A percentile compares a stretch with the other conserved stretches of the same genome.
Conservation (phyloP, 164 flowering plant genomes). For the grape (Vitis vinifera) region DNA sequence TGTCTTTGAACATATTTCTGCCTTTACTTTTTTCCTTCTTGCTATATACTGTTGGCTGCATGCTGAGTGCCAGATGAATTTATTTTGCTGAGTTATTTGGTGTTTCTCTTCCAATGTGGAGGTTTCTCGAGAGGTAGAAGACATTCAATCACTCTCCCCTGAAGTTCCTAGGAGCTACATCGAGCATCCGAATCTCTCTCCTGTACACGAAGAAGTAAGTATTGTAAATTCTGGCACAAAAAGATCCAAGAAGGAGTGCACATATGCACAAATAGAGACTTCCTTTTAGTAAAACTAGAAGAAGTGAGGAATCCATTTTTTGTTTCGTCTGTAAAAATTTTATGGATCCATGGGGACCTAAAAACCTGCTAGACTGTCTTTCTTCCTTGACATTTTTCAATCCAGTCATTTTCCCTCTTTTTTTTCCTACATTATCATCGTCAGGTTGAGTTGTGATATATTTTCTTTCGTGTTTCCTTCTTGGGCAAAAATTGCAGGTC, state of each 20-base stretch:
- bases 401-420: background rate
- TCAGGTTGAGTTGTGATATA: background rate
- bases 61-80: background rate
- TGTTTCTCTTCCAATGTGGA: slow-evolving; percentile 7
- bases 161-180: slow-evolving; percentile 10
- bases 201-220: slow-evolving; percentile 32
- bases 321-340: too few relatives aligned
- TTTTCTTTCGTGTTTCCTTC: background rate
- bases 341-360: too few relatives aligned
- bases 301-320: too few relatives aligned
- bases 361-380: too few relatives aligned
- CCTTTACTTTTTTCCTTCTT: background rate
- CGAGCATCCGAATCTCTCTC: slow-evolving; percentile 25
- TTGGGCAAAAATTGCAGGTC: slow-evolving; percentile 8
- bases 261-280: too few relatives aligned
- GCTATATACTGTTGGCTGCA: background rate
- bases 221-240: background rate
- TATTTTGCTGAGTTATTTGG: background rate
- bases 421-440: background rate
- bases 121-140: slow-evolving; percentile 4
- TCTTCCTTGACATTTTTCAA: background rate
- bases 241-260: too few relatives aligned
- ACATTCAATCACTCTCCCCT: slow-evolving; percentile 7
- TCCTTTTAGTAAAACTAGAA: too few relatives aligned
- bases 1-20: background rate